Evolutionary conservation across 768 basidiomycete genomes (phyloP), one percentile per base, ranked within the genome.

Genomic region (Termitomyces eurrhizus): DNA sequence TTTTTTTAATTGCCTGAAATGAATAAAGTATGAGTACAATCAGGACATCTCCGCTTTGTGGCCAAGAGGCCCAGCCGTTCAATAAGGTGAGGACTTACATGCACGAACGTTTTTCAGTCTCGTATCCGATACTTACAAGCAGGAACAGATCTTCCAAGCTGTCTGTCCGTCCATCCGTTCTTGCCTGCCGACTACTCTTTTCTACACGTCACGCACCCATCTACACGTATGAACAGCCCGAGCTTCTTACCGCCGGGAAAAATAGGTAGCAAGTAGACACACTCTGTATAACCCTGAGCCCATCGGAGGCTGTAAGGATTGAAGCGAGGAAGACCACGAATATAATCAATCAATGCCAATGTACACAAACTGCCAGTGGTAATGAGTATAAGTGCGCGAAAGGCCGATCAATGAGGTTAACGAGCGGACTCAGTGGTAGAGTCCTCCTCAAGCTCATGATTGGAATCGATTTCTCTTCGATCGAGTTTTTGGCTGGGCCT

Each of bases 401-500:
- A 44, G 42, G 42, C 42, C 42, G 41, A 42, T 42, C 41, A 42
- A 42, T 18, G 18, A 42, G 41, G n/a, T 44, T 9, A 21, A 44
- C 42, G 8, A 44, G 42, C 18, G 11, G 42, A n/a, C 42, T 44
- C 42, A 44, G 6, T 14, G 14, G 24, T 39, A 8, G 26, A 41
- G 18, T 7, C 33, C 51, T 58, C 7, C 42, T 37, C 26, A 57
- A 24, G 18, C 56, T 62, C 59, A 84, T 65, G 80, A 75, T 62
- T 84, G 85, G 65, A 80, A 75, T 62, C 85, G 80, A 70, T 83
- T 88, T 52, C 85, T 80, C 72, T 89, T 89, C 65, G 83, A 75
- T 54, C 74, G 69, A 11, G 78, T 77, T 65, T 84, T 85, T 16
- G 79, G 73, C 56, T 67, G 69, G 44, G 75, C 68, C 32, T 80